Evolutionary conservation across 1,284 basidiomycete genomes (phyloP), one percentile per base, ranked within the genome.

Genomic region (Peniophora sp.): DNA sequence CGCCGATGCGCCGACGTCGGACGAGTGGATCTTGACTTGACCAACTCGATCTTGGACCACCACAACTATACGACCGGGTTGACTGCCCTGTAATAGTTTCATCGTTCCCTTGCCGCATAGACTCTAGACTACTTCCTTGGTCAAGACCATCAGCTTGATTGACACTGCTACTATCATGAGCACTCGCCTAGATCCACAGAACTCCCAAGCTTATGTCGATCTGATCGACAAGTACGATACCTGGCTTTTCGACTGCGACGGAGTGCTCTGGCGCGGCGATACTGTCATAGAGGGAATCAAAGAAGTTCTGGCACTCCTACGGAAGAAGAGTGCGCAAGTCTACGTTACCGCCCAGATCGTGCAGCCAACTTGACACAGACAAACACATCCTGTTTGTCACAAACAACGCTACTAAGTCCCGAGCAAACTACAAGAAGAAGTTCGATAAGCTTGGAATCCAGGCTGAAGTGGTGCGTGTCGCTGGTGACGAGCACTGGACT

Each of bases 201-300:
- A 47, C 17, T 50, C 55, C 42, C 66, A 70, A 23, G 76, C 85
- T 55, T 88, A 88, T 60, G 64, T 74, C 50, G 60, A 65, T 18
- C 64, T 91, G 37, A 59, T 95, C 50, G 83, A 90, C 66, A 78
- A 78, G 57, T 92, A 88, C 63, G 93, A 97, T 64, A 94, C 89
- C 18, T 95, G 92, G 79, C 78, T 97, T 62, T 92, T 97, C 59
- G 97, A 99, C 69, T 99, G 94, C 65, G 96, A 99, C 64, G 96
- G 96, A 20, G 96, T 97, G 46, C 78, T 97, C 51, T 91, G 96
- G 89, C 81, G 85, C 51, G 92, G 92, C n/a, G 85, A 92, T 64
- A 72, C 75, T 48, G 72, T 90, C 36, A 82, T 95, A 56, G 83
- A 89, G 3, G 89, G 92, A 14, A 85, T 83, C 2, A 71, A 81